Evolutionary conservation across 2,329 filamentous ascomycete genomes (phyloP).

Genomic region (Thelonectria rubi): DNA sequence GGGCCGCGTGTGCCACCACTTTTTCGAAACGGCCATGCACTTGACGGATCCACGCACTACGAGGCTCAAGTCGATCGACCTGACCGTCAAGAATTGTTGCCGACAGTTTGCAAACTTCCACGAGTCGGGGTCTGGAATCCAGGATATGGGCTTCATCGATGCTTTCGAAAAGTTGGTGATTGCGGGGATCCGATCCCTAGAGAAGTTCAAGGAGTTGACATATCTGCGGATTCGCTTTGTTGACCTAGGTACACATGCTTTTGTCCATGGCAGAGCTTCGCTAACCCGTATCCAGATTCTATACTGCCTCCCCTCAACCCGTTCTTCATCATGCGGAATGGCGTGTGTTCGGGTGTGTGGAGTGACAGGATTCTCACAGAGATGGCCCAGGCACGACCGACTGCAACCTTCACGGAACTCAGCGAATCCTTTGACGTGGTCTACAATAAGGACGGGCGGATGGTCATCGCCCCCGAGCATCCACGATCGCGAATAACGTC

Average conservation of each 20-base stretch:
- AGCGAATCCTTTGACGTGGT: conserved; percentile 70
- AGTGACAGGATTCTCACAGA: conserved; percentile 71
- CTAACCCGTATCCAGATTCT: conserved; percentile 62
- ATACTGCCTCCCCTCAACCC: conserved; percentile 76
- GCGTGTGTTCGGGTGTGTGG: conserved; percentile 75
- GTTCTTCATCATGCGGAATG: conserved; percentile 71
- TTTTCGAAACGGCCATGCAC: conserved; percentile 69
- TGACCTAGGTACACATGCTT: conserved; percentile 65
- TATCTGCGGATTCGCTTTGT: conserved; percentile 78
- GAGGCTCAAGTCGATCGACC: conserved; percentile 71
- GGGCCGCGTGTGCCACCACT: conserved; percentile 73
- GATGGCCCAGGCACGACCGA: conserved; percentile 67
- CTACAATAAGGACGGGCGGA: conserved; percentile 66
- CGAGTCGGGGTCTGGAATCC: conserved; percentile 74
- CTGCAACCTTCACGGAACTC: conserved; percentile 67
- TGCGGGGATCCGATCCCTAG: conserved; percentile 68
- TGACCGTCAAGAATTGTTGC: conserved; percentile 80
- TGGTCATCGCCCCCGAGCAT: conserved; percentile 65
- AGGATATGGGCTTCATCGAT: conserved; percentile 75
- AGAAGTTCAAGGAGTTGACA: conserved; percentile 65
- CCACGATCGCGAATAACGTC: conserved; percentile 63
- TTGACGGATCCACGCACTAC: conserved; percentile 58
- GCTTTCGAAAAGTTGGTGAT: conserved; percentile 76
- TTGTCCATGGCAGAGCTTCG: background rate
- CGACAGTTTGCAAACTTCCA: conserved; percentile 63